A percentile compares a stretch with the other conserved stretches of the same genome.
These are phyloP conservation scores for Phoma herbarum DNA, from an alignment of 2,329 filamentous ascomycete species.

Conservation along the genomic window DNA sequence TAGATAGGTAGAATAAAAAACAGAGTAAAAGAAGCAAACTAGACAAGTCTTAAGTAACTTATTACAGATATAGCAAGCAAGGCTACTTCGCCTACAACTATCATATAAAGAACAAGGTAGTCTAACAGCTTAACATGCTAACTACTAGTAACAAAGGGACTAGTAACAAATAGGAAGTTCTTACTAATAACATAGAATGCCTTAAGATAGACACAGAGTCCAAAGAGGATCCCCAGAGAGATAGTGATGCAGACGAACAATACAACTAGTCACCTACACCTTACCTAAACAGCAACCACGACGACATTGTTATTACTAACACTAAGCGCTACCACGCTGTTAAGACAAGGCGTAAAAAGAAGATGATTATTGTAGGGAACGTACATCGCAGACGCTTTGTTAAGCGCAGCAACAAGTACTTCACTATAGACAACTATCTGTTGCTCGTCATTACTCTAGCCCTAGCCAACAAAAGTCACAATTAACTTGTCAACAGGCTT, in stretches of 20 bases:
- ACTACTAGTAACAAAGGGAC: neutral
- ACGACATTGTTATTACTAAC: too few species aligned
- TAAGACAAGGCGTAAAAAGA: too few species aligned
- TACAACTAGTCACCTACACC: neutral
- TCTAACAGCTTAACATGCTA: neutral
- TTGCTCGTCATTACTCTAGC: too few species aligned
- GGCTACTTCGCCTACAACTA: neutral
- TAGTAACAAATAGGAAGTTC: neutral
- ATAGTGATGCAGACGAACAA: neutral
- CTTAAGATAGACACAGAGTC: neutral
- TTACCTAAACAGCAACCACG: too few species aligned
- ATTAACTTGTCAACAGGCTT: too few species aligned
- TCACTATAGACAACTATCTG: too few species aligned
- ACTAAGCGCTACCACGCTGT: too few species aligned
- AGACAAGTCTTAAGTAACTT: neutral
- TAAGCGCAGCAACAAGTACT: too few species aligned
- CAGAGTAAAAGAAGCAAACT: neutral
- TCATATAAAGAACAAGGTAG: neutral
- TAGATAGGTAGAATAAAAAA: neutral
- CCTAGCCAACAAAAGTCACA: too few species aligned
- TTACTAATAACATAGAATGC: neutral
- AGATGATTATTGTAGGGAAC: too few species aligned
- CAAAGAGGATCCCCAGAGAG: neutral
- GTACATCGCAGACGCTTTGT: too few species aligned
- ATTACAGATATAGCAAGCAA: neutral